Evolutionary conservation across 306 rosid species (phyloP).

Genomic region (Alnus rubra): DNA sequence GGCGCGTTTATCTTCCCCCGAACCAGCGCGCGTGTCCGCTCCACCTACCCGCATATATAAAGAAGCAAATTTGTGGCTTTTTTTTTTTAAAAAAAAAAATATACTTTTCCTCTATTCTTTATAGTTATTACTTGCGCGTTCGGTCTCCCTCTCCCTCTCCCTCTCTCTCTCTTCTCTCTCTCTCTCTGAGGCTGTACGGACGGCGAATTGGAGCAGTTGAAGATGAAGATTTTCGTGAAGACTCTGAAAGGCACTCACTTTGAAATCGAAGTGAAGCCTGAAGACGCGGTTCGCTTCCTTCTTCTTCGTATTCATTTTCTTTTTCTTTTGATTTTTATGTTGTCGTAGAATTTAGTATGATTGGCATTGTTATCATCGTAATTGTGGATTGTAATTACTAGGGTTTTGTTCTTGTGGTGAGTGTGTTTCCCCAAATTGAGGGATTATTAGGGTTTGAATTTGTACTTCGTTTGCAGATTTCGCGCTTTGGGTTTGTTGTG

Average conservation of each 20-base stretch:
- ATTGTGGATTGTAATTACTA: constrained; percentile 1
- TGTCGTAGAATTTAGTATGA: constrained; percentile 6
- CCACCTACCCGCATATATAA: constrained; percentile 13
- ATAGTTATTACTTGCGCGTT: constrained; percentile 31
- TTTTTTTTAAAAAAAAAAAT: no score
- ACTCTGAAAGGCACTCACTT: constrained; percentile 89
- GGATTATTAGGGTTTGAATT: constrained; percentile 50
- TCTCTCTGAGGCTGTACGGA: constrained; percentile 24
- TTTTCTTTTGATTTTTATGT: background rate
- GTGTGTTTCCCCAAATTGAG: constrained; percentile 7
- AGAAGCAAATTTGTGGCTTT: constrained; percentile 22
- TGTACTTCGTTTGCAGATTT: background rate
- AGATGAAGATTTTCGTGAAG: constrained; percentile 88
- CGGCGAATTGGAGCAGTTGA: constrained; percentile 28
- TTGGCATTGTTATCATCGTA: constrained; percentile 12
- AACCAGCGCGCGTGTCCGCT: background rate
- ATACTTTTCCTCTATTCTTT: background rate
- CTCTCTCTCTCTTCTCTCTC: constrained; percentile 11
- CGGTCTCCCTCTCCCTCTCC: constrained; percentile 28
- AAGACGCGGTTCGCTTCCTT: constrained; percentile 53
- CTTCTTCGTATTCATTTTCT: background rate
- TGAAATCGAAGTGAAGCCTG: constrained; percentile 79
- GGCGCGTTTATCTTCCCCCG: background rate
- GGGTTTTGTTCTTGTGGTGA: constrained; percentile 1
- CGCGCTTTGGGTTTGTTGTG: background rate